Base-by-base conservation (phyloP, 108 stramenopile genomes). In the Epithemia pelagica region DNA sequence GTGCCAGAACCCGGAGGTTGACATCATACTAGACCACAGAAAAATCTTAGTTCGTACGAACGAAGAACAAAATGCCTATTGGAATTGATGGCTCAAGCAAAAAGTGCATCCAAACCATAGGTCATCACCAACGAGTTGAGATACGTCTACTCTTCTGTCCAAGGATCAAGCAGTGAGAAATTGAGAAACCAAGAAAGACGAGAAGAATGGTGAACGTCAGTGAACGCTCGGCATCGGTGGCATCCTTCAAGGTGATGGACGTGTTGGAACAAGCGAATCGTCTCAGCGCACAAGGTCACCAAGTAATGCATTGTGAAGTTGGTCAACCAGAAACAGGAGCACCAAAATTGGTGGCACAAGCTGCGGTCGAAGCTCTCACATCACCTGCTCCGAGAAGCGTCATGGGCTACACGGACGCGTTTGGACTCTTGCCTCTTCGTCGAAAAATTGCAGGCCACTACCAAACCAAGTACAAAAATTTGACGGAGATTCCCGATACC, bases 191-290 rank as follows among this genome's bases (percentile, higher is more conserved):
- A n/a, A n/a, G n/a, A n/a, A n/a, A n/a, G n/a, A n/a, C n/a, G n/a
- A n/a, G n/a, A 46, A 46, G 15, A 46, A 46, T 46, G 37, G 5
- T 15, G 37, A 10, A 5, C 37, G 37, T 46, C 10, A 67, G 72
- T 29, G 20, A 32, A 18, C 79, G 83, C 32, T 64, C 85, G 18
- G 25, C 63, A 1, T 74, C 82, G n/a, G 87, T 92, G 3, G 79
- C 73, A 55, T 76, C 78, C 65, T 94, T 94, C 85, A 91, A 95
- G 75, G 94, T 95, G 21, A 95, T 95, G 94, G 94, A 92, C 65
- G 89, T 95, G 33, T 71, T 95, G 3, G 74, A 72, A 23, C 76
- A 78, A 10, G 90, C 94, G 59, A 91, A 92, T 68, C 76, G 89
- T 67, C 68, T 95, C 54, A 86, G 92, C 67, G 62, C 70, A 8